Percentiles rank a stretch among this genome's conserved stretches.
phyloP scores from a whole-genome alignment of 805 yeast species.

The Candida morakotiae region DNA sequence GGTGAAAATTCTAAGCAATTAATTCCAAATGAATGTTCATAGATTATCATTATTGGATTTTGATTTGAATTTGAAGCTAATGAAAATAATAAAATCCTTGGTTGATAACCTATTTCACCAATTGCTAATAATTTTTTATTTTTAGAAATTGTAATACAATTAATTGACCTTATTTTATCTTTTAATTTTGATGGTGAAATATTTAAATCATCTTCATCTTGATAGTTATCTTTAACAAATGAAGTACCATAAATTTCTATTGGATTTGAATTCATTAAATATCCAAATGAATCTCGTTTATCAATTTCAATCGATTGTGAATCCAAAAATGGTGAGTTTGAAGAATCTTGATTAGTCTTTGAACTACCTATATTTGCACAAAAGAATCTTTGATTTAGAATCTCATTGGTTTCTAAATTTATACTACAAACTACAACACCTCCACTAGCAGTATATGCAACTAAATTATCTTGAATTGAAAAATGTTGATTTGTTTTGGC shows the following conservation, averaged over 20 bases:
- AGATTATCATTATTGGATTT: conserved; percentile 49
- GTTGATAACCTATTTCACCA: conserved; percentile 70
- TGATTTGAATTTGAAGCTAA: conserved; percentile 45
- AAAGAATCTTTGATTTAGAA: conserved; percentile 43
- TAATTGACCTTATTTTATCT: conserved; percentile 47
- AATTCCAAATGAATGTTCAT: conserved; percentile 67
- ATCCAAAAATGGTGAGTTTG: conserved; percentile 16
- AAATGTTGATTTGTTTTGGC: conserved; percentile 40
- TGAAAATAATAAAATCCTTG: conserved; percentile 59
- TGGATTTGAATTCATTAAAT: conserved; percentile 25
- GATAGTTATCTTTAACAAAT: neutral
- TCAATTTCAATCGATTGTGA: conserved; percentile 16
- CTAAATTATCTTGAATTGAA: conserved; percentile 31
- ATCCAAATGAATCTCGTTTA: conserved; percentile 33
- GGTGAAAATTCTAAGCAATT: conserved; percentile 53
- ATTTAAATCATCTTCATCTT: conserved; percentile 5
- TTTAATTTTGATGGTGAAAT: conserved; percentile 22
- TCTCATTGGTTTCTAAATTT: conserved; percentile 12
- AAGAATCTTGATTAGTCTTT: neutral
- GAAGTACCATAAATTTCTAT: conserved; percentile 18
- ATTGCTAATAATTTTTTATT: conserved; percentile 54
- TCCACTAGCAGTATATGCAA: conserved; percentile 57
- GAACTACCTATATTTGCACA: conserved; percentile 38
- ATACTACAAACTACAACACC: conserved; percentile 51
- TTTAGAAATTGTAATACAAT: conserved; percentile 57